These are phyloP conservation scores for Fusarium brachygibbosum DNA, from an alignment of 2,329 filamentous ascomycete species.

Conservation along the genomic window DNA sequence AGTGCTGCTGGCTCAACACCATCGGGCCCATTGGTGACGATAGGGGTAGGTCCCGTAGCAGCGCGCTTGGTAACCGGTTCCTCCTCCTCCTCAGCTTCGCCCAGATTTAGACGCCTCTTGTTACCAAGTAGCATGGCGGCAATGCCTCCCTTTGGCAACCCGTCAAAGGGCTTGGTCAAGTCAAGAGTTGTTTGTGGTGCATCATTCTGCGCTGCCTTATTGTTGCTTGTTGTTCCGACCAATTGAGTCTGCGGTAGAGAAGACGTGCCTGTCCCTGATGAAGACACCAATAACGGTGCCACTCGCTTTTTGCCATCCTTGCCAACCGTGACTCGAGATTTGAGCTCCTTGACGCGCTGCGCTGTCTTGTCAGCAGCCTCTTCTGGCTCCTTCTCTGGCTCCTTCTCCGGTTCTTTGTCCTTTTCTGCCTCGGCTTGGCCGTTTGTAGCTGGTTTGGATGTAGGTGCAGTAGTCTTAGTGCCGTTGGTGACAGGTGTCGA, in stretches of 20 bases:
- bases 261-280: constrained; percentile 86
- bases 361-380: constrained; percentile 67
- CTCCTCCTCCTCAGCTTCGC: constrained; percentile 83
- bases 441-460: constrained; percentile 58
- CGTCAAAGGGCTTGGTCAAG: constrained; percentile 93
- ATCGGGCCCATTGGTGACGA: constrained; percentile 81
- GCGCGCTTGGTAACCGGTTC: constrained; percentile 66
- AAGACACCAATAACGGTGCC: constrained; percentile 90
- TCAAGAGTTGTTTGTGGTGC: constrained; percentile 87
- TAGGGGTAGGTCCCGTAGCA: constrained; percentile 77
- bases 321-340: constrained; percentile 92
- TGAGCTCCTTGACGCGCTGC: constrained; percentile 73
- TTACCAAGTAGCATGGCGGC: constrained; percentile 90
- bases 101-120: constrained; percentile 83
- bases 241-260: constrained; percentile 91
- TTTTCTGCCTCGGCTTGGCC: constrained; percentile 55
- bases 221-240: constrained; percentile 78
- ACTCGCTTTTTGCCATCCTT: constrained; percentile 98
- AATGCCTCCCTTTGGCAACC: constrained; percentile 89
- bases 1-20: constrained; percentile 82
- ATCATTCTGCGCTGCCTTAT: constrained; percentile 74
- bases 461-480: constrained; percentile 58
- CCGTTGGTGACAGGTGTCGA: constrained; percentile 64
- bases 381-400: constrained; percentile 57
- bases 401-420: constrained; percentile 54